These are phyloP conservation scores for Cercospora canescens DNA, from an alignment of 2,329 filamentous ascomycete genomes.

Conservation along the genomic window DNA sequence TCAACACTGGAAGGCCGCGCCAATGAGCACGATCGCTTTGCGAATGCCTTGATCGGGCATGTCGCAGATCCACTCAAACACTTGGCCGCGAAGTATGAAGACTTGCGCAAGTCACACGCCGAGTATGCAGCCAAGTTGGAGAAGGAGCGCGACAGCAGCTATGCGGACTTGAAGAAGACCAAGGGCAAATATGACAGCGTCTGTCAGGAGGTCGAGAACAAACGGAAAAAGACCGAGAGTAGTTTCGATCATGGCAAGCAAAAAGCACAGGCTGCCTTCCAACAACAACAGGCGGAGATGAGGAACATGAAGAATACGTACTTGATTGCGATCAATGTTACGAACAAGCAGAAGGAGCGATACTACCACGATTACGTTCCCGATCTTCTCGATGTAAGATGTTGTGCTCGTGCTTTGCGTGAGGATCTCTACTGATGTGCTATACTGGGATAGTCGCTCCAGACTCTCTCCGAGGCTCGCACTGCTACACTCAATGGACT, in stretches of 20 bases:
- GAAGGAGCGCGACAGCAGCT: conserved; percentile 81
- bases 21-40: conserved; percentile 83
- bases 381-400: conserved; percentile 79
- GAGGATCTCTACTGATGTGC: background rate
- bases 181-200: conserved; percentile 91
- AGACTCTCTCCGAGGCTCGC: conserved; percentile 89
- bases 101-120: conserved; percentile 84
- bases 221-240: conserved; percentile 90
- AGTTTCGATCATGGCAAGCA: conserved; percentile 83
- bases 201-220: conserved; percentile 92
- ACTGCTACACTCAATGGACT: conserved; percentile 80
- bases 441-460: conserved; percentile 58
- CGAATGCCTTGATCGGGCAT: conserved; percentile 72
- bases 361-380: conserved; percentile 98
- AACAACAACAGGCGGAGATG: conserved; percentile 92
- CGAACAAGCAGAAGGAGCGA: conserved; percentile 94
- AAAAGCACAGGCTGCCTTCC: conserved; percentile 88
- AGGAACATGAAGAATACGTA: conserved; percentile 99
- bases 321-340: conserved; percentile 91
- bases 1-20: conserved; percentile 86
- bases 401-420: background rate
- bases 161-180: conserved; percentile 81
- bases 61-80: conserved; percentile 85
- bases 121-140: conserved; percentile 89
- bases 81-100: conserved; percentile 75